Percentiles rank a stretch among this genome's conserved stretches.
Conservation (phyloP, 768 basidiomycete genomes). For the Serendipita sp. region DNA sequence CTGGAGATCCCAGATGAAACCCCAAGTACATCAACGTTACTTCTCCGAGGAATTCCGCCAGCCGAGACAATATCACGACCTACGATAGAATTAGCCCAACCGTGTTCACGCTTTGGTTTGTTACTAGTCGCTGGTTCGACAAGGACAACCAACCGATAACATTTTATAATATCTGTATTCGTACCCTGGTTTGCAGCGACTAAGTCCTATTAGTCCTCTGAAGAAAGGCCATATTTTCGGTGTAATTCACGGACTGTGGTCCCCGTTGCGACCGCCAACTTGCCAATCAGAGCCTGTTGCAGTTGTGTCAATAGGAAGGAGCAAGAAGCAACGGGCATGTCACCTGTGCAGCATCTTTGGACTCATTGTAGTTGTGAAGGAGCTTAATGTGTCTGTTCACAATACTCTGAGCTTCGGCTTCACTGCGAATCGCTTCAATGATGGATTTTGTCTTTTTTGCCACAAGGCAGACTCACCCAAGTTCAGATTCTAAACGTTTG, state of each 20-base stretch:
- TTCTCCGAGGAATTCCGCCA: slow-evolving; percentile 36
- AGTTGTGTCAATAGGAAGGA: too few species aligned
- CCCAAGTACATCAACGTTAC: slow-evolving; percentile 12
- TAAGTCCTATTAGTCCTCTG: slow-evolving; percentile 30
- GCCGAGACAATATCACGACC: slow-evolving; percentile 14
- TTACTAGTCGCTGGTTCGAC: slow-evolving; percentile 36
- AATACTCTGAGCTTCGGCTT: slow-evolving; percentile 37
- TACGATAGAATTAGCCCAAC: slow-evolving; percentile 48
- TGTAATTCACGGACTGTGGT: slow-evolving; percentile 62
- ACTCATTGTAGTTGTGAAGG: slow-evolving; percentile 62
- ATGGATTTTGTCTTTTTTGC: not conserved
- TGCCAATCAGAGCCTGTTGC: slow-evolving; percentile 57
- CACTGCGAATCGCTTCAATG: slow-evolving; percentile 17
- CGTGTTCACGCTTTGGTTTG: slow-evolving; percentile 59
- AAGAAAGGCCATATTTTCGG: slow-evolving; percentile 46
- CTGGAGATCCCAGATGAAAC: slow-evolving; percentile 20
- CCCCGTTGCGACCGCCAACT: slow-evolving; percentile 56
- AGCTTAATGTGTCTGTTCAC: slow-evolving; percentile 53
- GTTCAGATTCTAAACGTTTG: slow-evolving; percentile 26
- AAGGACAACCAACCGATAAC: not conserved
- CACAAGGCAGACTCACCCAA: slow-evolving; percentile 24
- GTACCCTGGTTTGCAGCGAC: not conserved
- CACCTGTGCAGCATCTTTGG: slow-evolving; percentile 71
- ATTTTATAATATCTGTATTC: not conserved
- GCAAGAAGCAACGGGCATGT: too few species aligned